A percentile compares a stretch with the other conserved stretches of the same genome.
Evolutionary conservation across 2,329 filamentous ascomycete genomes (phyloP).

Genomic region (Trichoderma guizhouense): DNA sequence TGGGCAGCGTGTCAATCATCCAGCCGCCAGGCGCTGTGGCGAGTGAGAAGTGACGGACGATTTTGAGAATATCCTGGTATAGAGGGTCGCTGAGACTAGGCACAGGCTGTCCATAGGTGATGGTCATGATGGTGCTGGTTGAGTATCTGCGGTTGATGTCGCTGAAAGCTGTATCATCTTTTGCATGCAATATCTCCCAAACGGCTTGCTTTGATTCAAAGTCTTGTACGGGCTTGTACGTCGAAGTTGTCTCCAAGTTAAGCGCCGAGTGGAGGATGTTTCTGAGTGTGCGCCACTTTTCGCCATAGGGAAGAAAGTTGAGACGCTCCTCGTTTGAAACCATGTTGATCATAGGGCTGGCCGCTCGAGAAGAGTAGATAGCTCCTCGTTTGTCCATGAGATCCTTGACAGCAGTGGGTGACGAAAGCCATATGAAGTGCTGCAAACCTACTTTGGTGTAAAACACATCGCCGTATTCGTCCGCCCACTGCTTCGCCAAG

Average conservation of each 20-base stretch:
- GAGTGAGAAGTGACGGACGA: constrained; percentile 19
- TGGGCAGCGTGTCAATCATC: constrained; percentile 16
- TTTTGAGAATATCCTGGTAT: constrained; percentile 22
- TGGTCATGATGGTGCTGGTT: constrained; percentile 22
- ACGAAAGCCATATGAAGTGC: constrained; percentile 45
- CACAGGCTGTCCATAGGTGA: background rate
- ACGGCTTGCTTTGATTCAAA: constrained; percentile 23
- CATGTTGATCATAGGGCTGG: constrained; percentile 24
- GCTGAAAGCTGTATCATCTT: constrained; percentile 17
- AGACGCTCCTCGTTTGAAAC: constrained; percentile 13
- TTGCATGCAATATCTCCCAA: constrained; percentile 10
- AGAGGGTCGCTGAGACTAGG: constrained; percentile 22
- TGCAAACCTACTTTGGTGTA: constrained; percentile 49
- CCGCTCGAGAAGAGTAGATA: constrained; percentile 46
- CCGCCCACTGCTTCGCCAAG: constrained; percentile 44
- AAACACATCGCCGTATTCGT: constrained; percentile 50
- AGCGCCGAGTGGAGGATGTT: constrained; percentile 15
- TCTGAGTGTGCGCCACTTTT: constrained; percentile 13
- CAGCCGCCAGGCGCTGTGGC: constrained; percentile 9
- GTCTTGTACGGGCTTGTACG: constrained; percentile 23
- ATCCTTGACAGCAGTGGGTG: constrained; percentile 46
- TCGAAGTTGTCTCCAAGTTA: constrained; percentile 19
- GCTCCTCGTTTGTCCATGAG: constrained; percentile 47
- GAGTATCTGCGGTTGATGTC: constrained; percentile 24
- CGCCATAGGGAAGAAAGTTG: constrained; percentile 15